Conservation (phyloP, 2,329 filamentous ascomycete species). For the Pyrenochaeta sp. region DNA sequence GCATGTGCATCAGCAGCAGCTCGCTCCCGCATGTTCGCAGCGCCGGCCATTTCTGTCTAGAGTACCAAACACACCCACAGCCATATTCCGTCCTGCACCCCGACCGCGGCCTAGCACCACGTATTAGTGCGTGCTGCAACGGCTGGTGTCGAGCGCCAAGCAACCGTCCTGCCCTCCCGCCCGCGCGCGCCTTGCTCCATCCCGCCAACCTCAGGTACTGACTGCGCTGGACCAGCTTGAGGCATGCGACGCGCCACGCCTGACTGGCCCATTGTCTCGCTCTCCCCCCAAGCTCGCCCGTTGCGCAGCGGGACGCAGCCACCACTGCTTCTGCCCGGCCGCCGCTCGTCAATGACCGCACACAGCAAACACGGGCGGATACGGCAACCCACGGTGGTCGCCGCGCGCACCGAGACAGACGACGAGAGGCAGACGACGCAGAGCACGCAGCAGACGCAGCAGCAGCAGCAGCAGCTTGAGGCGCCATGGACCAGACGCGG, state of each 20-base stretch:
- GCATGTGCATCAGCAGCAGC: constrained; percentile 8
- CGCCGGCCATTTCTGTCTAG: too few relatives aligned
- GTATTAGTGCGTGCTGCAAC: too few relatives aligned
- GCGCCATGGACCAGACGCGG: constrained; percentile 40
- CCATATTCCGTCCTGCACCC: too few relatives aligned
- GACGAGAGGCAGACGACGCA: constrained; percentile 8
- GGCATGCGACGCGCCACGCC: constrained; percentile 34
- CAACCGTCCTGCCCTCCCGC: neutral
- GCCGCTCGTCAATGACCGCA: constrained; percentile 20
- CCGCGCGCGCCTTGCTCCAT: constrained; percentile 1
- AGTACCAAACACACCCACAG: too few relatives aligned
- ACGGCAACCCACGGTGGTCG: constrained; percentile 3
- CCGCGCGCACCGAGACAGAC: neutral
- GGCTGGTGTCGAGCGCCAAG: neutral
- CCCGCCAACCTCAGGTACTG: constrained; percentile 11
- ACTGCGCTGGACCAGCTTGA: too few relatives aligned
- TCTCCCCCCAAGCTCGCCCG: constrained; percentile 12
- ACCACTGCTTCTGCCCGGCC: constrained; percentile 20
- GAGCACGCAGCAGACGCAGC: too few relatives aligned
- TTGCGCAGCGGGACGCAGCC: constrained; percentile 16
- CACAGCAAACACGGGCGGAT: constrained; percentile 3
- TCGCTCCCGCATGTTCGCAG: neutral
- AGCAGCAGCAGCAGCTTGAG: too few relatives aligned
- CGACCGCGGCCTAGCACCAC: too few relatives aligned
- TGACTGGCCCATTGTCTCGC: constrained; percentile 10